Base-by-base conservation (phyloP, 2,329 filamentous ascomycete genomes). In the Colletotrichum sp. region DNA sequence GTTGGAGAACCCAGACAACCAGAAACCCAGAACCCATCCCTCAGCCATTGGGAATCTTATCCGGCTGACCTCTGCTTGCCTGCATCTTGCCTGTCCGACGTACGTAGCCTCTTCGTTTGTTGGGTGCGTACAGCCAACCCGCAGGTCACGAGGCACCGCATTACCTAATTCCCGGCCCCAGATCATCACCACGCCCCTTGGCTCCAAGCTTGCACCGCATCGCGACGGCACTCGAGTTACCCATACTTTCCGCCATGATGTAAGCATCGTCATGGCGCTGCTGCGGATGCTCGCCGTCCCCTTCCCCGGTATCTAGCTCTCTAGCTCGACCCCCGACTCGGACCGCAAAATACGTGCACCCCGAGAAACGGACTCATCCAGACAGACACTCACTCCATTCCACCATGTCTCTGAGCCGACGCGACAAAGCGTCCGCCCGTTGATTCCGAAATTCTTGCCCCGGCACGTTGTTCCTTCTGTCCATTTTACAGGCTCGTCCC, bases 371-470 rank as follows among this genome's bases (percentile, higher is more conserved):
- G 39, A 39, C 39, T 52, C 70, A 63, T 2, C 57, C 49, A 70
- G 32, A 70, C 49, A 39, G 32, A 70, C 49, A 34, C 16, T 71
- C 34, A 44, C 6, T 71, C 28, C 39, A 63, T 62, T 67, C 44
- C 44, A 69, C 49, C 52, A 39, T 65, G 49, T 72, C 59, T 63
- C 44, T 60, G 28, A 34, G 65, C 49, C 64, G 63, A 52, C 64
- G 49, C 59, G 59, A 76, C 74, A 64, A 52, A 76, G 65, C 60
- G 64, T 66, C 59, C 52, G 49, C 30, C 64, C 64, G 70, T 73
- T 74, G 74, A 69, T 74, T 65, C 74, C 71, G 74, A 74, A 76
- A 76, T 49, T 59, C 44, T 68, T 68, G 6, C 34, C 44, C 24
- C 32, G 59, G 57, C 73, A 73, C 73, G 73, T 76, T 76, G 70